phyloP scores from a whole-genome alignment of 495 filamentous ascomycete genomes.

The Oleoguttula mirabilis region DNA sequence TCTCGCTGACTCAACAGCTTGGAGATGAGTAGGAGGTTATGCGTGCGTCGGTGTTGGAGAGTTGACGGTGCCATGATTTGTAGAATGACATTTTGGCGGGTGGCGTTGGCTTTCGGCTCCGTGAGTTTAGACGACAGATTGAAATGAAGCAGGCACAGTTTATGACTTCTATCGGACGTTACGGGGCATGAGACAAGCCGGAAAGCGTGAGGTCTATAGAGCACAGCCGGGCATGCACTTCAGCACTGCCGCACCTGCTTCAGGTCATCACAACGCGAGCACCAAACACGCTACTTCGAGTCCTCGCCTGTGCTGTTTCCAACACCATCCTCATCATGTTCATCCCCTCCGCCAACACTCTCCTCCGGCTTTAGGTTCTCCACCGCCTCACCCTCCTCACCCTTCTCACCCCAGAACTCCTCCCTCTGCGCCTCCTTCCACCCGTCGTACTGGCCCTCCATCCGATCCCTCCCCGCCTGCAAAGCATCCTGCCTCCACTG shows the following conservation, averaged over 20 bases:
- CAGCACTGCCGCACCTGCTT: no score
- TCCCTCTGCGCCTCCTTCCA: slow-evolving; percentile 56
- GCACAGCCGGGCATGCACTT: no score
- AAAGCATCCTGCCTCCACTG: slow-evolving; percentile 57
- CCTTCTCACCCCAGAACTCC: slow-evolving; percentile 48
- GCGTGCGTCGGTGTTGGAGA: slow-evolving; percentile 55
- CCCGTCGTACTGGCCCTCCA: slow-evolving; percentile 55
- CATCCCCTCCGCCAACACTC: slow-evolving; percentile 1
- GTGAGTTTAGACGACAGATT: no score
- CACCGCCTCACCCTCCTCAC: not conserved
- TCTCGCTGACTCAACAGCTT: slow-evolving; percentile 70
- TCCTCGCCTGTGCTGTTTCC: no score
- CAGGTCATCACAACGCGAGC: no score
- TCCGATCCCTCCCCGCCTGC: slow-evolving; percentile 47
- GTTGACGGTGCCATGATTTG: slow-evolving; percentile 17
- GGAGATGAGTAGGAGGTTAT: slow-evolving; percentile 76
- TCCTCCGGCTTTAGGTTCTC: not conserved
- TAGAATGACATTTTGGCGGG: no score
- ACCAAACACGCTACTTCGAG: no score
- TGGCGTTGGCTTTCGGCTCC: no score
- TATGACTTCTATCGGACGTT: no score
- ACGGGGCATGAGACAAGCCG: no score
- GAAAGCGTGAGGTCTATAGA: no score
- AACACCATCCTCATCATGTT: not conserved
- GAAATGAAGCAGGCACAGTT: no score